Evolutionary conservation across 768 basidiomycete genomes (phyloP).

Genomic region (Lentinula guzmanii): DNA sequence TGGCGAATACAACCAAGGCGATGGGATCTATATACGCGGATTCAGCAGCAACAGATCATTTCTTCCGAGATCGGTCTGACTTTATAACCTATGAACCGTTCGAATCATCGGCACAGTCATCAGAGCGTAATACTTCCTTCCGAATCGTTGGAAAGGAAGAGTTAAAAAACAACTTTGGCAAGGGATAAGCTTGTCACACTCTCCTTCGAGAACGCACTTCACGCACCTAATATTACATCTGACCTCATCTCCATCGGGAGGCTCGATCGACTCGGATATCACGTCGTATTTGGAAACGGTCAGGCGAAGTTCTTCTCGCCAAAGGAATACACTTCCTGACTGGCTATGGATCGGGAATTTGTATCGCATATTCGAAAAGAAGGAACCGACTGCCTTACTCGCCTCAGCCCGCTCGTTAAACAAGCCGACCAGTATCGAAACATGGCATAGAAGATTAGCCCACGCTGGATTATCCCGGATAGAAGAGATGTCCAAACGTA

Average conservation of each 20-base stretch:
- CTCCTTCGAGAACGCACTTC: neutral
- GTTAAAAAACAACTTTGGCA: too few relatives aligned
- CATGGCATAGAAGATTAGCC: slow-evolving; percentile 21
- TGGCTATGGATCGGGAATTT: neutral
- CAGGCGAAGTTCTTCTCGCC: neutral
- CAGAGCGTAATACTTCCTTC: too few relatives aligned
- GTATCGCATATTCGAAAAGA: neutral
- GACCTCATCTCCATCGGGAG: slow-evolving; percentile 6
- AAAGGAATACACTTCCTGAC: neutral
- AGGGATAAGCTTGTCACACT: too few relatives aligned
- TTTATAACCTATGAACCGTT: too few relatives aligned
- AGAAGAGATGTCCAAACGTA: too few relatives aligned
- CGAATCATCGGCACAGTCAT: too few relatives aligned
- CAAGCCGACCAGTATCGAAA: slow-evolving; percentile 13
- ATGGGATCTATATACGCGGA: too few relatives aligned
- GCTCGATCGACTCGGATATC: slow-evolving; percentile 11
- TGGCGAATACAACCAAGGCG: too few relatives aligned
- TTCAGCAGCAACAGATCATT: too few relatives aligned
- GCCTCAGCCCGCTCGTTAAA: slow-evolving; percentile 13
- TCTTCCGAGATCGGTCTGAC: too few relatives aligned
- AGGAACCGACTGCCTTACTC: neutral
- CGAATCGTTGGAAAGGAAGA: too few relatives aligned
- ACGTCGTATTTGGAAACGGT: slow-evolving; percentile 9
- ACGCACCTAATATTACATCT: neutral
- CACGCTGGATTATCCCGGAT: too few relatives aligned